Conservation (phyloP, 2,329 filamentous ascomycete genomes). For the Trichophyton mentagrophytes region DNA sequence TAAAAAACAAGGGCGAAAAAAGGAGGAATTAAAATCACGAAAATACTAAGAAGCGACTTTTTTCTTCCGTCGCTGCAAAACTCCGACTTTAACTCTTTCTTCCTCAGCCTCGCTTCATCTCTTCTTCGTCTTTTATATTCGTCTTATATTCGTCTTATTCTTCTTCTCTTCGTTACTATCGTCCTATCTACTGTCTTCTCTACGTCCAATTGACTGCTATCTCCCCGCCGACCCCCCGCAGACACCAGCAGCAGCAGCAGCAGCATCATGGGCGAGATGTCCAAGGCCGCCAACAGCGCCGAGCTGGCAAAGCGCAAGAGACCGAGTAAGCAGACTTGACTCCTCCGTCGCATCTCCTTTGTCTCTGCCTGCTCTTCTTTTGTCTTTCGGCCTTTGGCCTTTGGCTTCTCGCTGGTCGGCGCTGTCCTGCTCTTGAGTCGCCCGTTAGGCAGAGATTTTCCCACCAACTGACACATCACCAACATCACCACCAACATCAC, state of each 20-base stretch:
- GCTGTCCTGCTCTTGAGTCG: neutral
- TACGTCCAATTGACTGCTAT: neutral
- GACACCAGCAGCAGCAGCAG: neutral
- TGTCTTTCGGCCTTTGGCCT: neutral
- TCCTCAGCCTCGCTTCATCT: neutral
- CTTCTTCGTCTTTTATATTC: neutral
- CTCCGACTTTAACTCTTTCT: no score
- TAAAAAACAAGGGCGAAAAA: no score
- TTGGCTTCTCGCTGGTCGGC: neutral
- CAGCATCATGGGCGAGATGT: neutral
- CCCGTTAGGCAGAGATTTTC: neutral
- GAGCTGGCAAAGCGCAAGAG: slow-evolving; percentile 11
- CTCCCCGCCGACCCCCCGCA: neutral
- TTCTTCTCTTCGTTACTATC: neutral
- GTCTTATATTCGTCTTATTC: no score
- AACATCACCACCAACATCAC: neutral
- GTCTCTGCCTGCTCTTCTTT: neutral
- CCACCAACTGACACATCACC: neutral
- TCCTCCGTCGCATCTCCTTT: neutral
- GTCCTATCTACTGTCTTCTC: neutral
- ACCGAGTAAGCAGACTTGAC: slow-evolving; percentile 7
- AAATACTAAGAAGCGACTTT: no score
- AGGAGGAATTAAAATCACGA: no score
- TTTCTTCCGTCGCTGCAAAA: no score
- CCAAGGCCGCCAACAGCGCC: neutral